Base-by-base conservation (phyloP, 2,329 filamentous ascomycete genomes). In the Fusarium bactridioides region DNA sequence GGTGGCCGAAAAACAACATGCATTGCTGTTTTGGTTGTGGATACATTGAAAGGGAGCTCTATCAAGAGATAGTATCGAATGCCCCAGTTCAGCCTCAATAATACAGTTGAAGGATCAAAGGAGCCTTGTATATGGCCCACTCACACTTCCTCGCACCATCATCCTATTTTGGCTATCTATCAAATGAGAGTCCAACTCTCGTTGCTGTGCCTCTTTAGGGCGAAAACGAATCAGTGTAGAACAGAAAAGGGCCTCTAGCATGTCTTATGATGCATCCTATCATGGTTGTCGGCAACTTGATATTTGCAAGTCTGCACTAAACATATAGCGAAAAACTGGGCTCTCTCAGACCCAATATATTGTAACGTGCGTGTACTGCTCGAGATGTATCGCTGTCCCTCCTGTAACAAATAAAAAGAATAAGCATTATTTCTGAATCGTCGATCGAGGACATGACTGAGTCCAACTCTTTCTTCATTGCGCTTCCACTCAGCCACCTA, bases 111-210 rank as follows among this genome's bases (percentile, higher is more conserved):
- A 31, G 35, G 45, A 67, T 56, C 43, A 40, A 53, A 47, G 59
- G 53, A 66, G 50, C 27, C 48, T 69, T 43, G 29, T 25, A 59
- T n/a, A 64, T 23, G 40, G 35, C 47, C 67, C 67, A 64, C 64
- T 33, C 53, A 61, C 45, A 50, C 63, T 66, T 66, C 23, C 63
- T 66, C 63, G 63, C 61, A 38, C 43, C 61, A 66, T 66, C 43
- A 50, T 66, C 50, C 63, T 47, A 33, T 50, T 66, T 43, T 35
- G 33, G 33, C 43, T 37, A 18, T 21, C 29, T 44, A 38, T 48
- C 37, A 61, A 5, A 23, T 31, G 21, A 43, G 25, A 43, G 8
- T 18, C 15, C 29, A 15, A 8, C 27, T 31, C 21, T 31, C n/a
- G 27, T 27, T 43, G 27, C 35, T 31, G 54, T 33, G 40, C 37